Evolutionary conservation across 2,329 filamentous ascomycete genomes (phyloP), one percentile per base, ranked within the genome.

Genomic region (Pseudogymnoascus sp.): DNA sequence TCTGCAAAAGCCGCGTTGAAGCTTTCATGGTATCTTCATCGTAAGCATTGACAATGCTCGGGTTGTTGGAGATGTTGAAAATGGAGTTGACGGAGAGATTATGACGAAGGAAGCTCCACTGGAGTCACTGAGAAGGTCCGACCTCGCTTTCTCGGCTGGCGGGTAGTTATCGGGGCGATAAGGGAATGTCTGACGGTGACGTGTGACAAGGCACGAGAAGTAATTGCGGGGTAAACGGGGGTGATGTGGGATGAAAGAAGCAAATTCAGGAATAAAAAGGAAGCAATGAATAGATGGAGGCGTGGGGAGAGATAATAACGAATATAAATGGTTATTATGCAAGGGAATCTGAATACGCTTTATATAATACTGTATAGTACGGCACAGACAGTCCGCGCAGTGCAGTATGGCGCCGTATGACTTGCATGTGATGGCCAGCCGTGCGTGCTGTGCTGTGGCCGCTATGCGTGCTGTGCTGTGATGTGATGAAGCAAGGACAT

Each of bases 1-100:
- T 72, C 73, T 74, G 72, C 72, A 74, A 73, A 72, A 74, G 75
- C 72, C 72, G 70, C 61, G 66, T 59, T 63, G 73, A 65, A 64
- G 62, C 64, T 67, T 71, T 79, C 78, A 81, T 81, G 70, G 73
- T 74, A 75, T 75, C 78, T 80, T 81, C 68, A 50, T 50, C n/a
- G 43, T 50, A 50, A 50, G 43, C 43, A 50, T 50, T 50, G 43
- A 50, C 43, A 12, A 50, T 50, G 22, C 25, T 50, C 30, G 43
- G 43, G 43, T 8, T 37, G 43, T 50, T 50, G 43, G n/a, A 50
- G n/a, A 30, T 50, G 25, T 18, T 15, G 43, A 50, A 30, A 30
- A 18, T 30, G 25, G 9, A 50, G 25, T 30, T 30, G 25, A 28
- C 18, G 25, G 43, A 50, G 41, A 50, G 41, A 30, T 30, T 50